Evolutionary conservation across 2,329 filamentous ascomycete genomes (phyloP).

Genomic region (Fusarium nisikadoi): DNA sequence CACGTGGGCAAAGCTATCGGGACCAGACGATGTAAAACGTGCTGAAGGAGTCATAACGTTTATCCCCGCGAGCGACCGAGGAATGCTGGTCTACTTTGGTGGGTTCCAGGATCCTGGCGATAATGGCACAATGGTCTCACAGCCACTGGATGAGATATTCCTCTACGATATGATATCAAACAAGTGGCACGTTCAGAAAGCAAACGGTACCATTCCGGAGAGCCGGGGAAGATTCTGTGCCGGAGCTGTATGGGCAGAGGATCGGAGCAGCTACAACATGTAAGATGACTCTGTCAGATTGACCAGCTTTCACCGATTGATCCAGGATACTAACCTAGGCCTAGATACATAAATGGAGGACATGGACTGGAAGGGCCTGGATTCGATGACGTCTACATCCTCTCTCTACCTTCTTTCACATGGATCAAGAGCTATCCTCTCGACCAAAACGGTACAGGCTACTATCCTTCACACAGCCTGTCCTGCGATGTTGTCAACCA

Average conservation of each 20-base stretch:
- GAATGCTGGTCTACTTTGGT: background rate
- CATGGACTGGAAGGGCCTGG: background rate
- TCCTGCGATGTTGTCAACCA: background rate
- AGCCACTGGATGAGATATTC: background rate
- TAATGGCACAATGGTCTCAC: background rate
- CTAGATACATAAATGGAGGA: background rate
- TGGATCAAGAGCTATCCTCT: constrained; percentile 10
- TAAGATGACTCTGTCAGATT: background rate
- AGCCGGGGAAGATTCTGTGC: background rate
- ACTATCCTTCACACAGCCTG: background rate
- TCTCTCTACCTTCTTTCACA: background rate
- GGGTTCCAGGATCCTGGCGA: background rate
- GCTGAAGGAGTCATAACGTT: background rate
- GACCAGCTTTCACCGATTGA: rapidly evolving
- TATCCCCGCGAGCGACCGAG: background rate
- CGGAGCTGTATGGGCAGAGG: background rate
- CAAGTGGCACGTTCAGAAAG: background rate
- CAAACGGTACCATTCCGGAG: background rate
- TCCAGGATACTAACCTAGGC: background rate
- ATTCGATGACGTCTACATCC: background rate
- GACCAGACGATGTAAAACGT: background rate
- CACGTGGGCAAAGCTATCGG: background rate
- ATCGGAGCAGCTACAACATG: constrained; percentile 6
- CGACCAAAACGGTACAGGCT: background rate
- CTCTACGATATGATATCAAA: constrained; percentile 3